Evolutionary conservation across 2,329 filamentous ascomycete genomes (phyloP).

Genomic region (Massarina eburnea): DNA sequence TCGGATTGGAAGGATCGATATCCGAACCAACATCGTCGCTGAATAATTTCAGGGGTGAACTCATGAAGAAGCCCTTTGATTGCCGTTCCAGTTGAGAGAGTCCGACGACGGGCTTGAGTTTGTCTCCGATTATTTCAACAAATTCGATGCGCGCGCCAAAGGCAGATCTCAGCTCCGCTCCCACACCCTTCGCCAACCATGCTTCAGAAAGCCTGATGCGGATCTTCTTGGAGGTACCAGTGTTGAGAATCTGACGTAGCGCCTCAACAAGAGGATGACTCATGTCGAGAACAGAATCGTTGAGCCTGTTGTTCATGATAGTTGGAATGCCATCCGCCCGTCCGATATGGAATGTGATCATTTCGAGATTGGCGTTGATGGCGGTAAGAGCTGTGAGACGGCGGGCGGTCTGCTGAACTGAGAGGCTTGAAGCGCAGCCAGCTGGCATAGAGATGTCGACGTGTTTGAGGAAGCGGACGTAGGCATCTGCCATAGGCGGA

Average conservation of each 20-base stretch:
- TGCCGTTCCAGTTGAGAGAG: too few relatives aligned
- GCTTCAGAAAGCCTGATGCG: constrained; percentile 10
- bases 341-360: constrained; percentile 11
- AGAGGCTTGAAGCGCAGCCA: constrained; percentile 2
- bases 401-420: constrained; percentile 9
- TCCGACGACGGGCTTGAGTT: background rate
- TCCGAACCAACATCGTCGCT: too few relatives aligned
- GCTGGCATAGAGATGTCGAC: constrained; percentile 9
- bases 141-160: constrained; percentile 8
- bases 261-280: constrained; percentile 17
- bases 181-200: constrained; percentile 18
- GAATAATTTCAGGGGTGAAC: too few relatives aligned
- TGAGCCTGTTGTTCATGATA: constrained; percentile 15
- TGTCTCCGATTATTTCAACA: background rate
- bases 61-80: background rate
- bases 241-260: constrained; percentile 10
- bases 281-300: constrained; percentile 18
- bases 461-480: constrained; percentile 18
- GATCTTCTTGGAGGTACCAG: constrained; percentile 7
- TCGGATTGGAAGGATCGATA: too few relatives aligned
- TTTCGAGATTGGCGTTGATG: constrained; percentile 15
- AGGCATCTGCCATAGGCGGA: constrained; percentile 19
- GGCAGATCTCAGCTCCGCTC: constrained; percentile 5
- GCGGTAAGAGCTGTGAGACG: constrained; percentile 12
- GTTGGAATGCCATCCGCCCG: constrained; percentile 11